Evolutionary conservation across 2,329 filamentous ascomycete genomes (phyloP).

Genomic region (Nannizzia gypsea): DNA sequence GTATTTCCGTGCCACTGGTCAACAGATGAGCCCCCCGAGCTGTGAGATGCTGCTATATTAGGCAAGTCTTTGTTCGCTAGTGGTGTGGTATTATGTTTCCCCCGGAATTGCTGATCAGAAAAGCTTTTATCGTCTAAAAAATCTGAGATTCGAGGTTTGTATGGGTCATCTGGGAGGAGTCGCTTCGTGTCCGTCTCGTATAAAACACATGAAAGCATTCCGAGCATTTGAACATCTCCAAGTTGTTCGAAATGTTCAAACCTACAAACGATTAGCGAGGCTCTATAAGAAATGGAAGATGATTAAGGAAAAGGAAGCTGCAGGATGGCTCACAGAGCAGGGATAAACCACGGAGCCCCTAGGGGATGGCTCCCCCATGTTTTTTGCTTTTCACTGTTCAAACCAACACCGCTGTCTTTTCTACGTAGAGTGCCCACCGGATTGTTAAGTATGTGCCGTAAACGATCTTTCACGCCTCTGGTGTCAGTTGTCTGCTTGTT

Average conservation of each 20-base stretch:
- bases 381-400: slow-evolving; percentile 32
- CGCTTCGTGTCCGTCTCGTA: slow-evolving; percentile 31
- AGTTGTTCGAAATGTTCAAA: slow-evolving; percentile 49
- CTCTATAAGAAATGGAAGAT: neutral
- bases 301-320: neutral
- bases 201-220: slow-evolving; percentile 52
- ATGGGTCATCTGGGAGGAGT: neutral
- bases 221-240: slow-evolving; percentile 54
- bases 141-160: neutral
- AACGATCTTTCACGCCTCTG: slow-evolving; percentile 22
- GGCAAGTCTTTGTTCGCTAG: slow-evolving; percentile 24
- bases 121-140: slow-evolving; percentile 1
- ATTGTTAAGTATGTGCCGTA: neutral
- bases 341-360: slow-evolving; percentile 44
- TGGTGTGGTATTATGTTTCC: slow-evolving; percentile 20
- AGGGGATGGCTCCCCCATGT: slow-evolving; percentile 49
- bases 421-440: neutral
- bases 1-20: slow-evolving; percentile 41
- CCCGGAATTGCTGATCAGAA: neutral
- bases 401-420: slow-evolving; percentile 25
- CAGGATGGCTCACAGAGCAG: slow-evolving; percentile 31
- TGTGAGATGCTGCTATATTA: slow-evolving; percentile 26
- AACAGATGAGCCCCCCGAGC: slow-evolving; percentile 40
- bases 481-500: slow-evolving; percentile 58
- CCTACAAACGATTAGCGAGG: slow-evolving; percentile 11